phyloP scores from a whole-genome alignment of 306 rosid genomes.

The Aeschynomene evenia region DNA sequence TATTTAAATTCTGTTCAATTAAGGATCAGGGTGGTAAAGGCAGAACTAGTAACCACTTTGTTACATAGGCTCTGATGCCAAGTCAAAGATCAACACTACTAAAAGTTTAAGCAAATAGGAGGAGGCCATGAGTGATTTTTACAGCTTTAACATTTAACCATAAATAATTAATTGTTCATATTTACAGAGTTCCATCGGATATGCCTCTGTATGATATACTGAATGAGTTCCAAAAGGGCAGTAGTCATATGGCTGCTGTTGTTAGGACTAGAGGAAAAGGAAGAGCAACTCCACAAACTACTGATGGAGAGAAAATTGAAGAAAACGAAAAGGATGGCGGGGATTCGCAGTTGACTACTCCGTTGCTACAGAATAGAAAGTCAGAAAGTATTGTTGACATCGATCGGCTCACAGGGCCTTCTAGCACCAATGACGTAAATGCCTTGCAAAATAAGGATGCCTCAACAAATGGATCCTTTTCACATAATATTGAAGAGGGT shows the following conservation, averaged over 20 bases:
- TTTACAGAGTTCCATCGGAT: slow-evolving; percentile 89
- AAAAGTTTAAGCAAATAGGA: not conserved
- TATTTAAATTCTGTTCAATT: not conserved
- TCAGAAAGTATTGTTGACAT: slow-evolving; percentile 62
- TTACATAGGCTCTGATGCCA: not conserved
- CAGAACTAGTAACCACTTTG: not conserved
- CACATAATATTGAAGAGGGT: slow-evolving; percentile 80
- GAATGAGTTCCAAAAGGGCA: slow-evolving; percentile 96
- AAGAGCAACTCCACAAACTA: slow-evolving; percentile 40
- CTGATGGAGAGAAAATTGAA: slow-evolving; percentile 53
- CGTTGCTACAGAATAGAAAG: slow-evolving; percentile 59
- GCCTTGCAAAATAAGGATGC: slow-evolving; percentile 42
- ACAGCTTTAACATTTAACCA: slow-evolving; percentile 14
- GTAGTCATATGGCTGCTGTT: slow-evolving; percentile 99
- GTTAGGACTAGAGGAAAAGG: slow-evolving; percentile 66
- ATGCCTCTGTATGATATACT: slow-evolving; percentile 97
- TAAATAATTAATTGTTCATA: slow-evolving; percentile 27
- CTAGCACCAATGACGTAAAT: slow-evolving; percentile 32
- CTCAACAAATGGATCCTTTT: slow-evolving; percentile 37
- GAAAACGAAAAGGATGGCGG: slow-evolving; percentile 30
- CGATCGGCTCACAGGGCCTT: slow-evolving; percentile 53
- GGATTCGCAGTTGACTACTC: slow-evolving; percentile 60
- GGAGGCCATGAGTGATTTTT: slow-evolving; percentile 15
- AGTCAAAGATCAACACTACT: slow-evolving; percentile 2
- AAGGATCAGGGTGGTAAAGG: not conserved